Percentiles rank a stretch among this genome's conserved stretches.
These are phyloP conservation scores for Triticum timopheevii DNA, from an alignment of 176 grass and related monocot species.

Conservation along the genomic window DNA sequence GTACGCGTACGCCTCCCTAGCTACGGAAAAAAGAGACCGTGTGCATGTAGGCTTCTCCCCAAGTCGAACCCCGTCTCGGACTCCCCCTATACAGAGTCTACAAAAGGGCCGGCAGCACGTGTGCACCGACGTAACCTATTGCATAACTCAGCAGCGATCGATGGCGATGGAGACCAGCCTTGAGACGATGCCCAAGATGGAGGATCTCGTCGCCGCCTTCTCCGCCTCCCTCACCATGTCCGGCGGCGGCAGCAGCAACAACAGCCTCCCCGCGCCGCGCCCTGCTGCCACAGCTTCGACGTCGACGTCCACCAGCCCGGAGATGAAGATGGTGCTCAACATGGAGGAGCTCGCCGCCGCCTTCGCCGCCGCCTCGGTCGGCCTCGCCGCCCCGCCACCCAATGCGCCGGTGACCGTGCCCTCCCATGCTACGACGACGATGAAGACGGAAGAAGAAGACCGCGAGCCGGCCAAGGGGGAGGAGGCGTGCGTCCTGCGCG, in stretches of 20 bases:
- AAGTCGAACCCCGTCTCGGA: too few relatives aligned
- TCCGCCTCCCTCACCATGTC: conserved; percentile 6
- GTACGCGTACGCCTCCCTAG: too few relatives aligned
- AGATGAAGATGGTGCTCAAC: background rate
- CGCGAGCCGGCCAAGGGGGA: background rate
- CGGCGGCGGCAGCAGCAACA: background rate
- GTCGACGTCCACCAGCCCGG: background rate
- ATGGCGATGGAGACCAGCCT: background rate
- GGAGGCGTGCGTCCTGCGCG: background rate
- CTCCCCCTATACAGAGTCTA: too few relatives aligned
- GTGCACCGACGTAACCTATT: background rate
- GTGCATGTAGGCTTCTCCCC: too few relatives aligned
- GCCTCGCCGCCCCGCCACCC: background rate
- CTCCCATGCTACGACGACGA: background rate
- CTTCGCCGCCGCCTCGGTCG: background rate
- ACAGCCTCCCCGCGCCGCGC: background rate
- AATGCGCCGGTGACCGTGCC: background rate
- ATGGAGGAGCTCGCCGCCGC: conserved; percentile 3
- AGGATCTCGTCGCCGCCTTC: conserved; percentile 4
- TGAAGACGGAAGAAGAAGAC: background rate
- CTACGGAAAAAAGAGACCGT: too few relatives aligned
- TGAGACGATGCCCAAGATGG: background rate
- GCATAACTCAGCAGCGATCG: background rate
- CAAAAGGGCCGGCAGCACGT: too few relatives aligned
- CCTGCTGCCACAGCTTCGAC: background rate